Conservation (phyloP, 805 yeast species). For the Debaryomyces castellii region DNA sequence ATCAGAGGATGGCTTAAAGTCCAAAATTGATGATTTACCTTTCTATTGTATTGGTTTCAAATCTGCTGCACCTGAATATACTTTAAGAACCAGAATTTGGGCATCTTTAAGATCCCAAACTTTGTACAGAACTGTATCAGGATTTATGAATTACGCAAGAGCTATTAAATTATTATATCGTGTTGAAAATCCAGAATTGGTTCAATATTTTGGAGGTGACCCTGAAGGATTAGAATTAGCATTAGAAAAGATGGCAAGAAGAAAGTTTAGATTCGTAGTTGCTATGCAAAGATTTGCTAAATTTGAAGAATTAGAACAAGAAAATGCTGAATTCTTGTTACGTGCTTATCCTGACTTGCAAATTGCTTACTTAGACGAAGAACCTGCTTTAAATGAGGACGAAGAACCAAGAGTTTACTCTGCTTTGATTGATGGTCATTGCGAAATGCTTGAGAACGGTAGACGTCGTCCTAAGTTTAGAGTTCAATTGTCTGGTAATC, state of each 20-base stretch:
- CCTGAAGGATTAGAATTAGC: slow-evolving; percentile 96
- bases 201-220: slow-evolving; percentile 98
- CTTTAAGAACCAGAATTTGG: slow-evolving; percentile 48
- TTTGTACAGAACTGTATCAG: slow-evolving; percentile 46
- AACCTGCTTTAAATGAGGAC: slow-evolving; percentile 38
- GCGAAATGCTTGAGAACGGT: slow-evolving; percentile 60
- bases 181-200: slow-evolving; percentile 45
- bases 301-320: slow-evolving; percentile 56
- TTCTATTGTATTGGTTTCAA: slow-evolving; percentile 49
- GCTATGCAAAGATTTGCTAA: slow-evolving; percentile 62
- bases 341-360: slow-evolving; percentile 69
- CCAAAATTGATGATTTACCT: slow-evolving; percentile 42
- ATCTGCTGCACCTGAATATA: slow-evolving; percentile 48
- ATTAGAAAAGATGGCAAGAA: slow-evolving; percentile 69
- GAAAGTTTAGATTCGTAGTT: slow-evolving; percentile 64
- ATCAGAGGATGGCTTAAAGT: slow-evolving; percentile 32
- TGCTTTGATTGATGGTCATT: slow-evolving; percentile 68
- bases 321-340: slow-evolving; percentile 56
- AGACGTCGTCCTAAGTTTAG: slow-evolving; percentile 60
- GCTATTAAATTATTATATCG: slow-evolving; percentile 44
- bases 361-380: slow-evolving; percentile 60
- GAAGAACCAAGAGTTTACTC: slow-evolving; percentile 55
- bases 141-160: slow-evolving; percentile 48
- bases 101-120: slow-evolving; percentile 49
- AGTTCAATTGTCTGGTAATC: slow-evolving; percentile 72